phyloP scores from a whole-genome alignment of 2,329 filamentous ascomycete genomes.

The Botrytis tulipae region DNA sequence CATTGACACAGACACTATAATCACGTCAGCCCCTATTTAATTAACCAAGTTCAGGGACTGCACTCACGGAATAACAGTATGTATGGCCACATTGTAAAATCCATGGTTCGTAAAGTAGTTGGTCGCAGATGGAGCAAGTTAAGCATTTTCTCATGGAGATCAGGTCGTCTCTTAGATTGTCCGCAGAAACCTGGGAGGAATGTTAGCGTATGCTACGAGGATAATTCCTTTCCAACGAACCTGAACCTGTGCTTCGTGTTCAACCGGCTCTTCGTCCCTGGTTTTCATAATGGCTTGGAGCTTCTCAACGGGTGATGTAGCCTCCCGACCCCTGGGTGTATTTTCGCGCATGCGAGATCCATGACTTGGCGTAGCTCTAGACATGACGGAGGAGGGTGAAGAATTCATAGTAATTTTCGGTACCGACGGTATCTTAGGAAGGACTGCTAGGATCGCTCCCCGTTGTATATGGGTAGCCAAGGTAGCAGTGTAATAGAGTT shows the following conservation, averaged over 20 bases:
- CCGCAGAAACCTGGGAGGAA: constrained; percentile 30
- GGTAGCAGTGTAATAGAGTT: not conserved
- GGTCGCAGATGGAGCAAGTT: constrained; percentile 68
- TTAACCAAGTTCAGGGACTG: not conserved
- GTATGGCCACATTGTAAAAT: constrained; percentile 68
- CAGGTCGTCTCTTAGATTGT: constrained; percentile 48
- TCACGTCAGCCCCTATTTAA: constrained; percentile 24
- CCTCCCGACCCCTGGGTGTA: constrained; percentile 20
- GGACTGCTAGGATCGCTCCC: not conserved
- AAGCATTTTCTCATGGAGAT: constrained; percentile 58
- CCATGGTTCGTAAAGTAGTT: constrained; percentile 67
- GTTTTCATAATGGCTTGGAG: constrained; percentile 6
- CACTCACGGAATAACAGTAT: constrained; percentile 64
- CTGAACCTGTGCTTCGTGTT: constrained; percentile 27
- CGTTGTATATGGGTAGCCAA: not conserved
- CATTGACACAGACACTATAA: constrained; percentile 40
- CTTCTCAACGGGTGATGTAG: constrained; percentile 9
- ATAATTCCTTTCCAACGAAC: constrained; percentile 20
- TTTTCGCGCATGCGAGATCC: constrained; percentile 11
- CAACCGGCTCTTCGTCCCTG: constrained; percentile 16
- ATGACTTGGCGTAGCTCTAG: constrained; percentile 9
- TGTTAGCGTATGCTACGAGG: constrained; percentile 19
- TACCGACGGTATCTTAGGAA: not conserved
- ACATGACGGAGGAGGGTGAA: constrained; percentile 19
- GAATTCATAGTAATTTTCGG: constrained; percentile 24